Evolutionary conservation across 257 asterid genomes (phyloP).

Genomic region (Fraxinus excelsior): DNA sequence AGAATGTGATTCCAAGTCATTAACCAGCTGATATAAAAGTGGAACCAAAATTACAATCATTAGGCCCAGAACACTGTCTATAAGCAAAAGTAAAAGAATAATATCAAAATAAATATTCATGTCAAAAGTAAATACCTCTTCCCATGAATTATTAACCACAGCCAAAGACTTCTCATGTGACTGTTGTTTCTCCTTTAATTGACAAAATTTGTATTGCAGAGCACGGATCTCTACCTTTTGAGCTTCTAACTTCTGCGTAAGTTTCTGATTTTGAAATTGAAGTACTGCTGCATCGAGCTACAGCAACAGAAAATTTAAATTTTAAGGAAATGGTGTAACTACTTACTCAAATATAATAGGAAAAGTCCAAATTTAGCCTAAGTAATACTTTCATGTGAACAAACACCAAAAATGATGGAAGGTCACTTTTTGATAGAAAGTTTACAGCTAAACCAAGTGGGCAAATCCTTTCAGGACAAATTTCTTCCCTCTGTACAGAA

Average conservation of each 20-base stretch:
- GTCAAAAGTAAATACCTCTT: conserved; percentile 54
- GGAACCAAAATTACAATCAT: conserved; percentile 31
- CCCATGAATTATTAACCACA: conserved; percentile 65
- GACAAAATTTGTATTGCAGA: conserved; percentile 54
- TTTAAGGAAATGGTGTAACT: conserved; percentile 12
- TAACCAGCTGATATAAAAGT: conserved; percentile 59
- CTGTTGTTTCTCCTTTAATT: conserved; percentile 63
- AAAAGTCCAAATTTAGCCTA: conserved; percentile 19
- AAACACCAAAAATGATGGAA: conserved; percentile 10
- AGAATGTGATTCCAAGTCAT: conserved; percentile 64
- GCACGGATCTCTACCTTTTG: conserved; percentile 75
- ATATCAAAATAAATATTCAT: background rate
- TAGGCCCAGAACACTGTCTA: conserved; percentile 22
- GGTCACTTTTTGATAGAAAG: conserved; percentile 13
- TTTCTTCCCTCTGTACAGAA: background rate
- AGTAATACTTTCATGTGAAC: conserved; percentile 12
- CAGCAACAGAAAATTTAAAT: conserved; percentile 19
- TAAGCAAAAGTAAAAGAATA: background rate
- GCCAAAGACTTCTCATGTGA: conserved; percentile 52
- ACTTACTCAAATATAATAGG: conserved; percentile 18
- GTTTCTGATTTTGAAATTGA: conserved; percentile 92
- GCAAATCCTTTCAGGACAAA: background rate
- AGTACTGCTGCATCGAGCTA: conserved; percentile 92
- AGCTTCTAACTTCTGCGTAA: conserved; percentile 81
- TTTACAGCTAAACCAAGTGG: conserved; percentile 14